A percentile compares a stretch with the other conserved stretches of the same genome.
Conservation (phyloP, 2,329 filamentous ascomycete species). For the Fusarium drepaniforme region DNA sequence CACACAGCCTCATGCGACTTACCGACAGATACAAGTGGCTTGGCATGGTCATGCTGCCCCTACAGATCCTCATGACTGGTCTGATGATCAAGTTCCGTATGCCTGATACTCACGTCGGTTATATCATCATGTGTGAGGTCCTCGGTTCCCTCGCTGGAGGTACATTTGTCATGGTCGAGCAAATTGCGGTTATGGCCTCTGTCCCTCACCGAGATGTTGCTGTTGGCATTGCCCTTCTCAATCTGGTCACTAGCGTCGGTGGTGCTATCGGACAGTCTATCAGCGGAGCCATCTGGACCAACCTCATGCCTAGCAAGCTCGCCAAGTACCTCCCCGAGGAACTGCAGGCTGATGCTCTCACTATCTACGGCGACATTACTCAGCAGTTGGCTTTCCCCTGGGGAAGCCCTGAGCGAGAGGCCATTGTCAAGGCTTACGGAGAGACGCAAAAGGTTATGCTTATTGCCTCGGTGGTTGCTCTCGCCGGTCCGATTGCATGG, state of each 20-base stretch:
- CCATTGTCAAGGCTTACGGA: slow-evolving; percentile 38
- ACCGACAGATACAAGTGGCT: slow-evolving; percentile 49
- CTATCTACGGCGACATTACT: slow-evolving; percentile 39
- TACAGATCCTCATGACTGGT: slow-evolving; percentile 60
- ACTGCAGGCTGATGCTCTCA: slow-evolving; percentile 18
- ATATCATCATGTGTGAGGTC: slow-evolving; percentile 49
- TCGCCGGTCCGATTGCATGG: slow-evolving; percentile 9
- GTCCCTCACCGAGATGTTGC: slow-evolving; percentile 57
- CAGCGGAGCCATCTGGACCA: slow-evolving; percentile 50
- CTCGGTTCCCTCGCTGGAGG: slow-evolving; percentile 48
- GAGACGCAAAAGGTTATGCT: slow-evolving; percentile 9
- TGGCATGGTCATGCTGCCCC: slow-evolving; percentile 47
- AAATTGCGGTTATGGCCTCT: slow-evolving; percentile 49
- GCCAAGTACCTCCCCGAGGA: slow-evolving; percentile 31
- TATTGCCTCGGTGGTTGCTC: slow-evolving; percentile 5
- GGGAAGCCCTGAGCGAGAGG: slow-evolving; percentile 37
- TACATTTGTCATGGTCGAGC: slow-evolving; percentile 48
- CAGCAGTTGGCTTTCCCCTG: slow-evolving; percentile 31
- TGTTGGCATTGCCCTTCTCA: slow-evolving; percentile 67
- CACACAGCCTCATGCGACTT: slow-evolving; percentile 44
- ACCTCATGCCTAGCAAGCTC: slow-evolving; percentile 38
- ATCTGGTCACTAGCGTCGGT: slow-evolving; percentile 67
- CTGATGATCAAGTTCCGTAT: slow-evolving; percentile 66
- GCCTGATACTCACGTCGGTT: slow-evolving; percentile 55
- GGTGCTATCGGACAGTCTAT: slow-evolving; percentile 63